Percentiles rank a stretch among this genome's conserved stretches.
Conservation (phyloP, 306 rosid species). For the Cicer yamashitae region DNA sequence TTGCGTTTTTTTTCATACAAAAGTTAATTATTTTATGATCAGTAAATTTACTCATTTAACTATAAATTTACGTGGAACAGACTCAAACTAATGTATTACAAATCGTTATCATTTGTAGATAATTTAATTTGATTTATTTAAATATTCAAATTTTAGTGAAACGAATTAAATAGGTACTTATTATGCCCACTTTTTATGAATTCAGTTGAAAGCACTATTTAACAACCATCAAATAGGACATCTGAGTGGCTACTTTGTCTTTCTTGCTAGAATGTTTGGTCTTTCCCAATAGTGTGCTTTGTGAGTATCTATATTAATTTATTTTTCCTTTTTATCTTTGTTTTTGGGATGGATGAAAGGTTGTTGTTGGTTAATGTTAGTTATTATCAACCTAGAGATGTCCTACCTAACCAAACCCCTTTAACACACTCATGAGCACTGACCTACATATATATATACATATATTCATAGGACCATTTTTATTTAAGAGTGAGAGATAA, state of each 20-base stretch:
- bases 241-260: slow-evolving; percentile 46
- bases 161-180: too few species aligned
- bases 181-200: slow-evolving; percentile 35
- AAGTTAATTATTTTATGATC: too few species aligned
- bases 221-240: slow-evolving; percentile 38
- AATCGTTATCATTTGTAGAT: too few species aligned
- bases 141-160: too few species aligned
- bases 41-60: too few species aligned
- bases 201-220: slow-evolving; percentile 44
- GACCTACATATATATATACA: not conserved
- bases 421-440: slow-evolving; percentile 41
- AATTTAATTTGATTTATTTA: too few species aligned
- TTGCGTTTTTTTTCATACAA: too few species aligned
- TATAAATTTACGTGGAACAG: too few species aligned
- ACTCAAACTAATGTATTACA: too few species aligned
- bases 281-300: not conserved
- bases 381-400: slow-evolving; percentile 48
- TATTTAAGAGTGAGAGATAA: slow-evolving; percentile 6
- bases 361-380: slow-evolving; percentile 60
- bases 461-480: not conserved
- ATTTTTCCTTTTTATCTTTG: not conserved
- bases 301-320: not conserved
- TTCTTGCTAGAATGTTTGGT: slow-evolving; percentile 39
- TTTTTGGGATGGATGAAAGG: slow-evolving; percentile 42
- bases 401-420: slow-evolving; percentile 48